Percentiles rank a stretch among this genome's conserved stretches.
phyloP scores from a whole-genome alignment of 2,329 filamentous ascomycete genomes.

The Claviceps pazoutovae region DNA sequence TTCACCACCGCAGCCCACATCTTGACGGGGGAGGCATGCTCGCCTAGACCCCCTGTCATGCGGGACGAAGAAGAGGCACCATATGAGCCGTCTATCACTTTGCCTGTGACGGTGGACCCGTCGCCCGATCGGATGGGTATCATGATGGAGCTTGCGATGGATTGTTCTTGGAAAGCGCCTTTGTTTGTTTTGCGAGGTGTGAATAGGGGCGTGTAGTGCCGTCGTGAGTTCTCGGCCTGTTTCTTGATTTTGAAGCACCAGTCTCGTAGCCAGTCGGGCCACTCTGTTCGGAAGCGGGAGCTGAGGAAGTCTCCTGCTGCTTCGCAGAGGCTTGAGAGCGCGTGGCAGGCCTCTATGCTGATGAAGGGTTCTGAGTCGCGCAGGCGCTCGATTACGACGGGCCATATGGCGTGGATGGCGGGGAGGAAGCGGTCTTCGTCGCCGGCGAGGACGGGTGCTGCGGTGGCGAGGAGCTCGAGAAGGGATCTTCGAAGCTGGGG shows the following conservation, averaged over 20 bases:
- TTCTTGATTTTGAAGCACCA: constrained; percentile 34
- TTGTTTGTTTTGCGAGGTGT: not conserved
- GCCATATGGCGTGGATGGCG: constrained; percentile 83
- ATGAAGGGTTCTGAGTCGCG: constrained; percentile 56
- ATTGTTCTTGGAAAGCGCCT: not conserved
- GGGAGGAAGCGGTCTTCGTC: constrained; percentile 80
- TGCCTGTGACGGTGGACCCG: constrained; percentile 9
- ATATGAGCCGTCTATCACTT: not conserved
- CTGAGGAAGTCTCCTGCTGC: constrained; percentile 70
- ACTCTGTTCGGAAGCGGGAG: constrained; percentile 61
- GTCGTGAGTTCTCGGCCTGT: constrained; percentile 18
- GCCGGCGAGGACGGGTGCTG: constrained; percentile 54
- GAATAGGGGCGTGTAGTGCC: constrained; percentile 2
- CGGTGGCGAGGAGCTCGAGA: constrained; percentile 60
- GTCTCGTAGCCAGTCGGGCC: constrained; percentile 39
- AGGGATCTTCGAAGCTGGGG: constrained; percentile 65
- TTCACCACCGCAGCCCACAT: constrained; percentile 49
- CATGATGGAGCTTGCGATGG: constrained; percentile 11
- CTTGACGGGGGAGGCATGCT: constrained; percentile 47
- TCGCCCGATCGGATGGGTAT: constrained; percentile 18
- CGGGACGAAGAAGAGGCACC: not conserved
- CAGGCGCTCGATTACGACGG: constrained; percentile 56
- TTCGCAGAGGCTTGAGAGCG: constrained; percentile 54
- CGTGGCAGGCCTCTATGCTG: constrained; percentile 52
- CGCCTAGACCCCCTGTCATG: constrained; percentile 30